Percentiles rank a stretch among this genome's conserved stretches.
Conservation (phyloP, 2,329 filamentous ascomycete genomes). For the Pyrenophora graminea region DNA sequence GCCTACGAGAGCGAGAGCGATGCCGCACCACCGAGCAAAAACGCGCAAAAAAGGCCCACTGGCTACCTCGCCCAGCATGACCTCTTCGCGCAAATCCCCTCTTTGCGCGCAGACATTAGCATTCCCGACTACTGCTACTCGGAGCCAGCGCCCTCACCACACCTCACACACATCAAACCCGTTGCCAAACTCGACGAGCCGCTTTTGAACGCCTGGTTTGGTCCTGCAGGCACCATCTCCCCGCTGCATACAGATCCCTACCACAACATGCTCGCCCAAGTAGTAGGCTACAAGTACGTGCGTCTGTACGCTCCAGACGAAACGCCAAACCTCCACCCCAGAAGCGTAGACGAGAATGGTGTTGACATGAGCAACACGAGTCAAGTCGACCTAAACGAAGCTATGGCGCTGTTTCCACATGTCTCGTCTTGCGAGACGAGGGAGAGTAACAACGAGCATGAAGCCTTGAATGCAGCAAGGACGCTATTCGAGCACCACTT, state of each 20-base stretch:
- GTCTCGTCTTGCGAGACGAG: conserved; percentile 32
- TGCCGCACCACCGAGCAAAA: neutral
- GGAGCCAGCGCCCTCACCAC: conserved; percentile 50
- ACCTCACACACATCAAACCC: conserved; percentile 20
- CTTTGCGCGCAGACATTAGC: conserved; percentile 72
- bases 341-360: conserved; percentile 64
- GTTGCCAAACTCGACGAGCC: conserved; percentile 56
- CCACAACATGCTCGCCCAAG: conserved; percentile 88
- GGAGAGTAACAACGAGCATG: conserved; percentile 42
- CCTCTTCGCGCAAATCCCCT: conserved; percentile 80
- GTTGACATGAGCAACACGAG: conserved; percentile 96
- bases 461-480: neutral
- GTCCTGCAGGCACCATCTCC: conserved; percentile 83
- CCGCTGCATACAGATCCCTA: conserved; percentile 93
- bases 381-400: conserved; percentile 72
- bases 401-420: conserved; percentile 55
- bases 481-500: conserved; percentile 44
- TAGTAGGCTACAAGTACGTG: conserved; percentile 90
- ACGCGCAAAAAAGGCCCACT: conserved; percentile 38
- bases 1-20: too few species aligned
- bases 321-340: conserved; percentile 63
- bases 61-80: conserved; percentile 94
- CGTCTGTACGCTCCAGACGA: conserved; percentile 76
- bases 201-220: conserved; percentile 89
- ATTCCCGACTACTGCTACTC: conserved; percentile 87